Conservation (phyloP, 306 rosid genomes). For the Rubus idaeus region DNA sequence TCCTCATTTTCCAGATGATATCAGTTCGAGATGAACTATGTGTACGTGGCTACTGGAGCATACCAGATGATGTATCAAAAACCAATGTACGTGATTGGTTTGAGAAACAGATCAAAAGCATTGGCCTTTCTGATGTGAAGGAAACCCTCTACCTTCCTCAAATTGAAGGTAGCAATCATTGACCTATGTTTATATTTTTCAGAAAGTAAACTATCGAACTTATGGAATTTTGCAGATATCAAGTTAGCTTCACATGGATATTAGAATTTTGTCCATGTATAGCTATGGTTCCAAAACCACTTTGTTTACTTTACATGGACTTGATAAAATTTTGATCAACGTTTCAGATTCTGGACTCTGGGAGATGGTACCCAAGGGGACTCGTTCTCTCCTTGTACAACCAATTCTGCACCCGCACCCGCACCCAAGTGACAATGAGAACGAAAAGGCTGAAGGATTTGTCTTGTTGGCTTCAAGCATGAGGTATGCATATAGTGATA, state of each 20-base stretch:
- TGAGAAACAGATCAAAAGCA: slow-evolving; percentile 49
- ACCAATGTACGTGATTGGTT: slow-evolving; percentile 56
- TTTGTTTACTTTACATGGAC: slow-evolving; percentile 11
- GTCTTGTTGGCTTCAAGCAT: slow-evolving; percentile 62
- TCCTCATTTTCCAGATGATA: slow-evolving; percentile 48
- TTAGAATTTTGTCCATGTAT: not conserved
- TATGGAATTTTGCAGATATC: not conserved
- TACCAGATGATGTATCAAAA: slow-evolving; percentile 46
- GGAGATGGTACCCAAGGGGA: slow-evolving; percentile 68
- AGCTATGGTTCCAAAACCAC: not conserved
- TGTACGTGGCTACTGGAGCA: slow-evolving; percentile 86
- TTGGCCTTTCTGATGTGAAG: slow-evolving; percentile 53
- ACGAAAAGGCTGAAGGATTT: slow-evolving; percentile 50
- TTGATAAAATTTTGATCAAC: slow-evolving; percentile 25
- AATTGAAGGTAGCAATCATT: slow-evolving; percentile 49
- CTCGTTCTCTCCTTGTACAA: slow-evolving; percentile 68
- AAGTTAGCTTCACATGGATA: not conserved
- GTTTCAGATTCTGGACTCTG: slow-evolving; percentile 71
- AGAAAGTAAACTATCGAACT: not conserved
- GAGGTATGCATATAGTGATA: slow-evolving; percentile 71
- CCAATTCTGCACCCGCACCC: slow-evolving; percentile 57
- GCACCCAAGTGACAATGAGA: slow-evolving; percentile 28
- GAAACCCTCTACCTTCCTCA: slow-evolving; percentile 76
- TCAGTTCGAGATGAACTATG: slow-evolving; percentile 60
- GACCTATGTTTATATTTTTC: not conserved